A percentile compares a stretch with the other conserved stretches of the same genome.
Conservation (phyloP, 768 basidiomycete genomes). For the Termitomyces sp. region DNA sequence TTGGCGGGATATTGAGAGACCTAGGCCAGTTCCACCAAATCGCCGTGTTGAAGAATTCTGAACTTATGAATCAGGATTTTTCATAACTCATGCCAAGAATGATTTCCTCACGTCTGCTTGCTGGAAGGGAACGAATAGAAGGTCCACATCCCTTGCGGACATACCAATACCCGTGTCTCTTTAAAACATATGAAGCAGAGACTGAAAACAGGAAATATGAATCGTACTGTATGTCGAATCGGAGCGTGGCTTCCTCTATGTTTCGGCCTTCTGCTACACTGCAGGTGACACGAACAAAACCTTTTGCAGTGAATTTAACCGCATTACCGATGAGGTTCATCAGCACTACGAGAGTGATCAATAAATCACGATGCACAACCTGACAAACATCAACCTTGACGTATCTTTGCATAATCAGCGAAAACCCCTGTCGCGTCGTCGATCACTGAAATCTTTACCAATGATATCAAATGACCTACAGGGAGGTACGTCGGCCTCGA, state of each 20-base stretch:
- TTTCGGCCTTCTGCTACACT: conserved; percentile 37
- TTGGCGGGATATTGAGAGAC: conserved; percentile 68
- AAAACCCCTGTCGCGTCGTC: conserved; percentile 44
- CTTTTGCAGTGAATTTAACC: conserved; percentile 64
- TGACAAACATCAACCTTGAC: conserved; percentile 45
- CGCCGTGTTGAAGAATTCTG: conserved; percentile 68
- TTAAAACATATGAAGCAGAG: conserved; percentile 3
- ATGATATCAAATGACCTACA: conserved; percentile 31
- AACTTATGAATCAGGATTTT: background rate
- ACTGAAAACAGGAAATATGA: background rate
- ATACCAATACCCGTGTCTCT: conserved; percentile 75
- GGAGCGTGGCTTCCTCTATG: conserved; percentile 45
- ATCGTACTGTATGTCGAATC: conserved; percentile 59
- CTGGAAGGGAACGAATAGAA: conserved; percentile 69
- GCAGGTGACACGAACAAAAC: conserved; percentile 59
- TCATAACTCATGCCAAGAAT: background rate
- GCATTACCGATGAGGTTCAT: conserved; percentile 79
- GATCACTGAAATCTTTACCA: background rate
- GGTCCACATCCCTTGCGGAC: conserved; percentile 57
- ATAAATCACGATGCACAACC: background rate
- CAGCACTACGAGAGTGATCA: conserved; percentile 36
- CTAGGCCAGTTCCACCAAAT: conserved; percentile 75
- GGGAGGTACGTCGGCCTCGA: conserved; percentile 57
- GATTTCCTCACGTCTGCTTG: conserved; percentile 53
- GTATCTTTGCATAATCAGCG: conserved; percentile 68